A percentile compares a stretch with the other conserved stretches of the same genome.
phyloP scores from a whole-genome alignment of 768 basidiomycete genomes.

The Mrakia frigida region DNA sequence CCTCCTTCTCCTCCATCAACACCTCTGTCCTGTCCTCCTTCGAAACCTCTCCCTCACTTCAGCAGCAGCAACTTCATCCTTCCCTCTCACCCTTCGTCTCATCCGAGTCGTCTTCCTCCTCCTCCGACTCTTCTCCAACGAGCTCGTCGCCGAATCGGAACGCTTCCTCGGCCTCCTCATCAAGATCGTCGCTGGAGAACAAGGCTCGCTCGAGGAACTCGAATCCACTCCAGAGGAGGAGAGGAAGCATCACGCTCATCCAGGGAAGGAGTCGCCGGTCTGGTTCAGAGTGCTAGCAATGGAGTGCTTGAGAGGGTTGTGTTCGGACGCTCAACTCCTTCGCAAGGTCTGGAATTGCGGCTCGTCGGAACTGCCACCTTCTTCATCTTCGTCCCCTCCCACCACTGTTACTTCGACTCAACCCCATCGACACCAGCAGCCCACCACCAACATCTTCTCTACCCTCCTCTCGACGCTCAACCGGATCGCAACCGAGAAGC shows the following conservation, averaged over 20 bases:
- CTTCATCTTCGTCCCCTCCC: constrained; percentile 46
- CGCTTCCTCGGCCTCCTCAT: constrained; percentile 65
- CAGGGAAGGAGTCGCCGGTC: constrained; percentile 47
- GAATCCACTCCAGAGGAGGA: constrained; percentile 14
- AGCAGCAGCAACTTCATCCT: constrained; percentile 56
- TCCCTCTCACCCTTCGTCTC: constrained; percentile 82
- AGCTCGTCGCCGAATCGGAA: constrained; percentile 76
- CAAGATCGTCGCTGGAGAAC: constrained; percentile 47
- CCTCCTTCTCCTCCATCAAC: constrained; percentile 76
- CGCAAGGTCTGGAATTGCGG: constrained; percentile 38
- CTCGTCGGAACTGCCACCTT: constrained; percentile 28
- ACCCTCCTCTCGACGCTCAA: constrained; percentile 77
- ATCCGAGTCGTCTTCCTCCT: constrained; percentile 90
- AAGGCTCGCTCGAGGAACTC: constrained; percentile 37
- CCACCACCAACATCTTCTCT: constrained; percentile 60
- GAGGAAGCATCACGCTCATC: constrained; percentile 46
- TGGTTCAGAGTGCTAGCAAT: constrained; percentile 91
- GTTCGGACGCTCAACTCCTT: constrained; percentile 39
- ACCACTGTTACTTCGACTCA: constrained; percentile 50
- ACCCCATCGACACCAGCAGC: constrained; percentile 52
- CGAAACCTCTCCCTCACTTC: constrained; percentile 59
- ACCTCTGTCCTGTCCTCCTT: constrained; percentile 83
- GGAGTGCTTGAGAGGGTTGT: constrained; percentile 77
- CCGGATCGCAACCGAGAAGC: constrained; percentile 81
- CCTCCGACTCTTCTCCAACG: constrained; percentile 78